phyloP scores from a whole-genome alignment of 305 asterid species.

The Plantago rigida region DNA sequence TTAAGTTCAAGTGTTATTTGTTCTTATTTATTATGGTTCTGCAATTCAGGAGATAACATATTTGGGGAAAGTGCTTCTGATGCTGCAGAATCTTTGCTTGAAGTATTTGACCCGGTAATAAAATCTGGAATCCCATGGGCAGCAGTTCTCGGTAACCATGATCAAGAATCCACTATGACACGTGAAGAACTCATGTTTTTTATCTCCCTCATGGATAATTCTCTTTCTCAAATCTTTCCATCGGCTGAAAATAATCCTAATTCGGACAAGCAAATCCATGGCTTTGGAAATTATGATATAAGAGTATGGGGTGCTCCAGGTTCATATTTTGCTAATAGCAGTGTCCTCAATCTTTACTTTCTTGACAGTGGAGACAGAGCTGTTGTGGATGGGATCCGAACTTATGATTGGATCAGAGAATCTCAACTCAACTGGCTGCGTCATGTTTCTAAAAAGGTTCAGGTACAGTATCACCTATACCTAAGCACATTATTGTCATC shows the following conservation, averaged over 20 bases:
- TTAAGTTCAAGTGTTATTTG: slow-evolving; percentile 7
- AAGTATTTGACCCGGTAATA: slow-evolving; percentile 58
- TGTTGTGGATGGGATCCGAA: slow-evolving; percentile 51
- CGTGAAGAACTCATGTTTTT: slow-evolving; percentile 83
- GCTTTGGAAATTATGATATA: slow-evolving; percentile 80
- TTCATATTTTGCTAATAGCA: slow-evolving; percentile 54
- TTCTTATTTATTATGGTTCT: slow-evolving; percentile 24
- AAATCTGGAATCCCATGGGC: slow-evolving; percentile 80
- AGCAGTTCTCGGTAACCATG: slow-evolving; percentile 88
- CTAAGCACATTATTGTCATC: not conserved
- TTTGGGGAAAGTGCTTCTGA: slow-evolving; percentile 68
- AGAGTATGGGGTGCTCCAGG: slow-evolving; percentile 69
- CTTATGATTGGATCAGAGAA: slow-evolving; percentile 90
- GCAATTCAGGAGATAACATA: slow-evolving; percentile 69
- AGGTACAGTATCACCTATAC: slow-evolving; percentile 35
- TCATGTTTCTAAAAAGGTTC: slow-evolving; percentile 34
- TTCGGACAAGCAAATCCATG: slow-evolving; percentile 44
- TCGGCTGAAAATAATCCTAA: slow-evolving; percentile 30
- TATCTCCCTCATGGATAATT: slow-evolving; percentile 87
- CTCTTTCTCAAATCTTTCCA: slow-evolving; percentile 71
- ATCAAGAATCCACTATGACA: slow-evolving; percentile 87
- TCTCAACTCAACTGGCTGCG: slow-evolving; percentile 89
- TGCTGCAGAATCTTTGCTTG: slow-evolving; percentile 77
- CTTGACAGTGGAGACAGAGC: slow-evolving; percentile 93
- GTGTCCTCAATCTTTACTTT: slow-evolving; percentile 67